These are phyloP conservation scores for Boletus reticulatus DNA, from an alignment of 768 basidiomycete species.

Conservation along the genomic window DNA sequence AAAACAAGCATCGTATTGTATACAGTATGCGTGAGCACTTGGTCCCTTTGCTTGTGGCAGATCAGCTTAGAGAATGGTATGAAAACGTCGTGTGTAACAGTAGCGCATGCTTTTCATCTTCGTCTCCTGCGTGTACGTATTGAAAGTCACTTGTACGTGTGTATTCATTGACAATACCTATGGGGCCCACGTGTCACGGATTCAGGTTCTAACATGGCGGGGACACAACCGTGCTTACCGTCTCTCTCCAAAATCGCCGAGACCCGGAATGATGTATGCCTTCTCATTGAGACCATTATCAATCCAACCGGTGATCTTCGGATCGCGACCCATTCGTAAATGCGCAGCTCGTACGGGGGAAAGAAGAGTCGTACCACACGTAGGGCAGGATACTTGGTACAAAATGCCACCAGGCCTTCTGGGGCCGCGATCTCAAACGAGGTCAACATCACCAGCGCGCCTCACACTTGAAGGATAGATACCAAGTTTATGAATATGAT, in stretches of 20 bases:
- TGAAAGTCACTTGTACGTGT: no score
- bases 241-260: conserved; percentile 97
- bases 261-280: conserved; percentile 86
- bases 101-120: neutral
- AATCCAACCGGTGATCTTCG: conserved; percentile 92
- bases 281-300: conserved; percentile 90
- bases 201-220: neutral
- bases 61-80: no score
- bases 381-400: conserved; percentile 66
- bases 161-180: conserved; percentile 28
- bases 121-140: no score
- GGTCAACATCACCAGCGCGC: neutral
- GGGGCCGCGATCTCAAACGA: conserved; percentile 75
- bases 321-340: neutral
- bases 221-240: conserved; percentile 43
- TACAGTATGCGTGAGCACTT: no score
- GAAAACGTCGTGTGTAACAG: neutral
- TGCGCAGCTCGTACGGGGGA: neutral
- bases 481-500: conserved; percentile 96
- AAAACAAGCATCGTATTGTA: neutral
- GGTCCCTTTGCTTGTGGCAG: no score
- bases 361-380: conserved; percentile 60
- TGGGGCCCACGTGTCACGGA: neutral
- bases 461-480: neutral
- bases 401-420: conserved; percentile 84